Evolutionary conservation across 176 grass and related monocot genomes (phyloP), one percentile per base, ranked within the genome.

Genomic region (Panicum miliaceum): DNA sequence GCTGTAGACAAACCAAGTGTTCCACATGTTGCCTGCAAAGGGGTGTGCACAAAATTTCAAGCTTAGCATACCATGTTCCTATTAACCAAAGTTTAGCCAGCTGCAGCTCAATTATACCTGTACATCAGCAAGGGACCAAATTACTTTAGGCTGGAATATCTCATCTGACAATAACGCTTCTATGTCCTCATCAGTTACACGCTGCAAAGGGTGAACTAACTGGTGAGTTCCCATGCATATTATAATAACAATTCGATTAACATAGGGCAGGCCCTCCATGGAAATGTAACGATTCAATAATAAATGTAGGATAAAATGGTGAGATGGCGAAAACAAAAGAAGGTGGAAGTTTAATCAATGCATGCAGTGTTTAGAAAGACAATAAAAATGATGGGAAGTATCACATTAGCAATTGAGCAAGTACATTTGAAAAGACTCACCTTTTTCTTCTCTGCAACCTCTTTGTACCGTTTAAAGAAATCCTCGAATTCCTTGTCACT

Each of bases 371-470:
- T 45, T n/a, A 59, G n/a, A 59, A 80, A 45, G 25, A 73, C 38
- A n/a, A 66, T 12, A 77, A 64, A 71, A 71, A 82, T 37, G 4
- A 9, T 67, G 43, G 7, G 66, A 68, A 68, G 62, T 40, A 57
- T 56, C 36, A 54, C 7, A 60, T 1, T 22, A 67, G 62, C 10
- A 42, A 64, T 18, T 29, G 34, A 79, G 38, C 4, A 59, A 29
- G 23, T 20, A 42, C 2, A 52, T 12, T 1, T 67, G 12, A 68
- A 59, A 87, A 75, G 9, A 16, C 18, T 62, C 41, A 99, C 96
- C 91, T 99, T 99, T 76, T 99, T 99, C 82, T 99, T 99, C 86
- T 99, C 96, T 45, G 96, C 96, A 42, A 99, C 93, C 78, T 96
- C 96, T 87, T 99, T 99, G 81, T 96, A 99, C 63, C 93, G 96